Percentiles rank a stretch among this genome's conserved stretches.
These are phyloP conservation scores for Candida oleophila DNA, from an alignment of 805 yeast species.

Conservation along the genomic window DNA sequence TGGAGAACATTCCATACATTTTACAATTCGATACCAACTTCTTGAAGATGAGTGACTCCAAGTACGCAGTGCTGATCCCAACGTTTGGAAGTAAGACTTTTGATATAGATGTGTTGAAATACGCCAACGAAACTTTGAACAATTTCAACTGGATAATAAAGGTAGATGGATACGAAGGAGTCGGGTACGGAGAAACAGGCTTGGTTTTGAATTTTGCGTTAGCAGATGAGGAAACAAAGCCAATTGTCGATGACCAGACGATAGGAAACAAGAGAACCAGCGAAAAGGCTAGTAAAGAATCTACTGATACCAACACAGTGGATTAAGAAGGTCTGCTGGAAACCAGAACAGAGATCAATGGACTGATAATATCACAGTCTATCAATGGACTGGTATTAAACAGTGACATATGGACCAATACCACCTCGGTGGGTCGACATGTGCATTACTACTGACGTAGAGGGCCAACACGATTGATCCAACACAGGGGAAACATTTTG, in stretches of 20 bases:
- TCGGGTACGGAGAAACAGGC: conserved; percentile 30
- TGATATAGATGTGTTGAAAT: conserved; percentile 41
- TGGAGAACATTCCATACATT: conserved; percentile 35
- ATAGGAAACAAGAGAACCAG: background rate
- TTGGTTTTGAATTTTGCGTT: conserved; percentile 38
- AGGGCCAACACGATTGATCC: no score
- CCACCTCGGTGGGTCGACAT: no score
- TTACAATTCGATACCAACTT: conserved; percentile 58
- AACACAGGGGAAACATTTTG: no score
- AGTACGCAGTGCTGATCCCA: conserved; percentile 54
- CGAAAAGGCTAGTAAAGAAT: background rate
- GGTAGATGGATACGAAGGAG: conserved; percentile 31
- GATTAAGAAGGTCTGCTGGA: no score
- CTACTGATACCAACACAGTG: background rate
- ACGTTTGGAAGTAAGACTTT: conserved; percentile 43
- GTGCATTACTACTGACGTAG: no score
- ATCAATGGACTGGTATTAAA: no score
- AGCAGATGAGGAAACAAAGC: conserved; percentile 22
- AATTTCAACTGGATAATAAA: conserved; percentile 49
- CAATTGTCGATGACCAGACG: background rate
- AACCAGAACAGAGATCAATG: no score
- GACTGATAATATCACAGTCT: no score
- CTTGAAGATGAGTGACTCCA: conserved; percentile 48
- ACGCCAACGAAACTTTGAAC: conserved; percentile 43
- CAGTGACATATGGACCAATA: no score